Evolutionary conservation across 2,329 filamentous ascomycete species (phyloP).

Genomic region (Trichoderma brevicompactum): DNA sequence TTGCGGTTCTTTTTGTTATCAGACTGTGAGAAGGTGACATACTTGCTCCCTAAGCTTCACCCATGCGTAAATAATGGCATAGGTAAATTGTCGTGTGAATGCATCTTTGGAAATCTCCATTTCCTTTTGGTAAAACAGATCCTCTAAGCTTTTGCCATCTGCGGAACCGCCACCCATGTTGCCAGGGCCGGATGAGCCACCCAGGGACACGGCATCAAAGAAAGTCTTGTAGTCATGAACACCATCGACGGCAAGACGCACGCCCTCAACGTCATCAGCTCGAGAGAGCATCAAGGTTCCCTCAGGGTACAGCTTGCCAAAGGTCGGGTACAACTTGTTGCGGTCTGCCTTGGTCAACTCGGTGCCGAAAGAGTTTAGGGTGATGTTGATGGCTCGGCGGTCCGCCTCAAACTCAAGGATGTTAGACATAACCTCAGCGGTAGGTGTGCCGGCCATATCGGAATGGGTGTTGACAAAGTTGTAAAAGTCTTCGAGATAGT

Average conservation of each 20-base stretch:
- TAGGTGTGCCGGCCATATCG: constrained; percentile 86
- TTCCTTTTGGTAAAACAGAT: constrained; percentile 99
- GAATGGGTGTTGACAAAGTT: constrained; percentile 89
- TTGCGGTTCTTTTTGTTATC: neutral
- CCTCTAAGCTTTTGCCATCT: constrained; percentile 89
- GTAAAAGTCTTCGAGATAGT: constrained; percentile 98
- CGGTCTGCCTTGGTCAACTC: constrained; percentile 92
- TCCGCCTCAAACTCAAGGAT: constrained; percentile 97
- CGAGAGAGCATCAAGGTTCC: constrained; percentile 93
- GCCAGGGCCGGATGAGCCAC: constrained; percentile 72
- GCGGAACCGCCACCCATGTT: constrained; percentile 82
- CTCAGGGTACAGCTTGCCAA: constrained; percentile 90
- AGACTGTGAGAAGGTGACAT: constrained; percentile 41
- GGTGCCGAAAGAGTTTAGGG: constrained; percentile 96
- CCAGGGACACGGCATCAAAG: constrained; percentile 87
- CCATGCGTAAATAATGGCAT: constrained; percentile 95
- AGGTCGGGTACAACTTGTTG: constrained; percentile 93
- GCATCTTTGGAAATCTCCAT: constrained; percentile 97
- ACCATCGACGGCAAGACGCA: constrained; percentile 89
- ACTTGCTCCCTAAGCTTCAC: constrained; percentile 97
- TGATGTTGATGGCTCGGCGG: constrained; percentile 97
- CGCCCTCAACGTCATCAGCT: constrained; percentile 93
- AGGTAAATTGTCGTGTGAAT: constrained; percentile 95
- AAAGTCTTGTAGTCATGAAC: constrained; percentile 93
- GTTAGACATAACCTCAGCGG: constrained; percentile 92